Percentiles rank a stretch among this genome's conserved stretches.
phyloP scores from a whole-genome alignment of 805 yeast species.

The Kluyveromyces wickerhamii region DNA sequence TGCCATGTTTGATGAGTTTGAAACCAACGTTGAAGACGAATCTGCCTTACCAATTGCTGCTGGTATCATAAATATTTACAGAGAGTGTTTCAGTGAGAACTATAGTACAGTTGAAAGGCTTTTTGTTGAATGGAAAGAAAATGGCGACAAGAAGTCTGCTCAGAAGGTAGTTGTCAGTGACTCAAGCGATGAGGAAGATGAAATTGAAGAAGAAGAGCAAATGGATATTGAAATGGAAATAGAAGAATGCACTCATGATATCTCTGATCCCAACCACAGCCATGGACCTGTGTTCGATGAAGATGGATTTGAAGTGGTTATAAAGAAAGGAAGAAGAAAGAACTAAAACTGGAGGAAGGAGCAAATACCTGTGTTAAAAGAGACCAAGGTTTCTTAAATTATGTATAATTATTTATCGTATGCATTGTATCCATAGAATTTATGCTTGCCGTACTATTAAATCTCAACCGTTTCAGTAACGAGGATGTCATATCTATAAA shows the following conservation, averaged over 20 bases:
- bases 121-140: constrained; percentile 52
- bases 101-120: constrained; percentile 50
- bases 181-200: constrained; percentile 40
- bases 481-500: constrained; percentile 34
- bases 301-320: constrained; percentile 89
- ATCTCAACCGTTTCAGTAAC: constrained; percentile 31
- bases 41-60: constrained; percentile 71
- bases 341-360: constrained; percentile 12
- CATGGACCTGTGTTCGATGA: constrained; percentile 70
- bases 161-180: constrained; percentile 37
- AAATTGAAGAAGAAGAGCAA: constrained; percentile 36
- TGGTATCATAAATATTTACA: constrained; percentile 55
- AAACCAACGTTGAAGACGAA: constrained; percentile 80
- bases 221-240: constrained; percentile 35
- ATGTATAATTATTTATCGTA: constrained; percentile 5
- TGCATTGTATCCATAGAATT: constrained; percentile 8
- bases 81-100: constrained; percentile 47
- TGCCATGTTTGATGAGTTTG: constrained; percentile 95
- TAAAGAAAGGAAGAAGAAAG: constrained; percentile 55
- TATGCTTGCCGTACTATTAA: constrained; percentile 24
- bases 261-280: constrained; percentile 18
- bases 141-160: constrained; percentile 34
- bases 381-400: too few relatives aligned
- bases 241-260: constrained; percentile 26
- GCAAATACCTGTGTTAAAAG: too few relatives aligned